Evolutionary conservation across 1,284 basidiomycete species (phyloP), one percentile per base, ranked within the genome.

Genomic region (Neonothopanus nambi): DNA sequence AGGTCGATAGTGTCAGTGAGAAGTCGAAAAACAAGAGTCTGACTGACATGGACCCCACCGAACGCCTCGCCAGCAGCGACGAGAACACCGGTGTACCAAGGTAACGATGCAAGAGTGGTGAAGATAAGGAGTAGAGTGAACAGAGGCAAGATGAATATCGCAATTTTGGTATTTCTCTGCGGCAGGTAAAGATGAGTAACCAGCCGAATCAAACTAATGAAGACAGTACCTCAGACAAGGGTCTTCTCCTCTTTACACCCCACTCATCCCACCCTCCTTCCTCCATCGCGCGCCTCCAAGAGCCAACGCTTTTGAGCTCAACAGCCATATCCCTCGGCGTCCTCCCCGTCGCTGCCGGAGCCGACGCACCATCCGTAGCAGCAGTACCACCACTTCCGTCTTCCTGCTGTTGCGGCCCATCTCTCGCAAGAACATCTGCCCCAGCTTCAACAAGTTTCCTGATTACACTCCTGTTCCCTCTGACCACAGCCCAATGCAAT

Each of bases 401-500:
- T 33, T 33, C 30, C 30, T 33, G 26, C 11, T 28, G 30, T 13
- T 33, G 30, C 8, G 30, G 30, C 8, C 30, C 30, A 33, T 33
- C 30, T 65, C 90, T 91, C 4, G 87, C 87, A 38, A 79, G 78
- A 11, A 98, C 71, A 67, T 95, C 91, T 1, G 87, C 90, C 0
- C 94, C 95, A 15, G 89, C 89, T 60, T 93, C 88, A 11, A 97
- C 72, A 12, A 99, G 74, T 46, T 89, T 82, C 21, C 89, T 80
- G 52, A 99, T 96, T 65, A 93, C 94, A 40, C 84, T 75, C 51
- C 89, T 78, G 65, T 95, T 97, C 6, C 96, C 97, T 57, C 95
- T 85, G 11, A 99, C 96, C n/a, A 97, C 95, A 1, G 95, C 95
- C 97, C 97, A 99, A 67, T 99, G 97, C 48, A 99, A 77, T 0